phyloP scores from a whole-genome alignment of 2,329 filamentous ascomycete species.

The Bipolaris gigantea region DNA sequence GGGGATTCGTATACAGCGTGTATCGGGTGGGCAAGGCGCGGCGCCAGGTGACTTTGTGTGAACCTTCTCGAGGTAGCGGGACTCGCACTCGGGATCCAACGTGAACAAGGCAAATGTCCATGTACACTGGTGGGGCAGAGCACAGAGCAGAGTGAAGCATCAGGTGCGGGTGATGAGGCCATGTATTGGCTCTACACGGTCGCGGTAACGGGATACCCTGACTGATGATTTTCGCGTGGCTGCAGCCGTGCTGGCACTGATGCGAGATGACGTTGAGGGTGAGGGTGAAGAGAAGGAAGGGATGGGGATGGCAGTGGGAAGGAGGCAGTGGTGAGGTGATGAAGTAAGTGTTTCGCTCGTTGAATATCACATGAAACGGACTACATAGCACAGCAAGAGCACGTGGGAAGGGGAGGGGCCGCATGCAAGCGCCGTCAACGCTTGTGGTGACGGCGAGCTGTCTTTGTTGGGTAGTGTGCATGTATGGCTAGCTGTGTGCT shows the following conservation, averaged over 20 bases:
- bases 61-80: neutral
- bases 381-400: neutral
- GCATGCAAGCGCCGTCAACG: neutral
- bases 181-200: neutral
- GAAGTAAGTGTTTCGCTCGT: neutral
- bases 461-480: neutral
- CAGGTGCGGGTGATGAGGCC: neutral
- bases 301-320: neutral
- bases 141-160: neutral
- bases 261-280: constrained; percentile 1
- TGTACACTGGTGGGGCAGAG: neutral
- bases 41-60: constrained; percentile 1
- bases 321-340: neutral
- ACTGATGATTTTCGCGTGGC: neutral
- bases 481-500: neutral
- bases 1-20: constrained; percentile 1
- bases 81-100: neutral
- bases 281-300: neutral
- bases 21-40: neutral
- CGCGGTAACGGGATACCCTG: neutral
- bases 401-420: neutral
- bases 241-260: constrained; percentile 2
- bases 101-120: neutral
- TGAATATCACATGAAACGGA: neutral
- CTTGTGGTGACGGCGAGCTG: neutral